A percentile compares a stretch with the other conserved stretches of the same genome.
phyloP scores from a whole-genome alignment of 148 eudicot species.

The Rhododendron ovatum region DNA sequence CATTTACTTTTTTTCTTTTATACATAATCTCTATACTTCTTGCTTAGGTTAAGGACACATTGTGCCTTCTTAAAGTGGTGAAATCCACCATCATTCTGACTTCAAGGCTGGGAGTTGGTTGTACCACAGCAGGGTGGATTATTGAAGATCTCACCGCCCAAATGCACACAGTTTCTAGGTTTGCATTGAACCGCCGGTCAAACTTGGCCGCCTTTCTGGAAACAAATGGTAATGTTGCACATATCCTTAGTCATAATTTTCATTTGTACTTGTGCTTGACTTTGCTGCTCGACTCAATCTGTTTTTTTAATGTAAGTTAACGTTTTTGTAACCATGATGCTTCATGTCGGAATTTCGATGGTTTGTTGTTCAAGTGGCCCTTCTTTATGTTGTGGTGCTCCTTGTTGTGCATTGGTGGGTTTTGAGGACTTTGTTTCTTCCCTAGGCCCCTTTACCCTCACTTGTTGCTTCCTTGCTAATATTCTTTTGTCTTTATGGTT shows the following conservation, averaged over 20 bases:
- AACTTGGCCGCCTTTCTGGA: conserved; percentile 85
- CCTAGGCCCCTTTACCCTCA: not conserved
- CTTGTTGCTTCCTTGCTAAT: not conserved
- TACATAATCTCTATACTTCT: conserved; percentile 7
- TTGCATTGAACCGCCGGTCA: conserved; percentile 85
- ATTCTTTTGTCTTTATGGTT: not conserved
- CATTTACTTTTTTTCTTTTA: not conserved
- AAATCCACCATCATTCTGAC: conserved; percentile 65
- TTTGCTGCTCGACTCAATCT: not conserved
- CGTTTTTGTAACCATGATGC: not conserved
- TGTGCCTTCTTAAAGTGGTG: conserved; percentile 90
- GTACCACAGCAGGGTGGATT: conserved; percentile 80
- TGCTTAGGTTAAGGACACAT: conserved; percentile 79
- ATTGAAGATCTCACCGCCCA: conserved; percentile 92
- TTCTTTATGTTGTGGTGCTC: not conserved
- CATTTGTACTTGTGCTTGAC: not conserved
- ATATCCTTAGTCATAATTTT: not conserved
- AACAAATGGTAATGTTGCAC: conserved; percentile 59
- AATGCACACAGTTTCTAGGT: conserved; percentile 94
- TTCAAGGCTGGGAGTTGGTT: conserved; percentile 79
- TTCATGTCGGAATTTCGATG: not conserved
- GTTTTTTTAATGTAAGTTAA: not conserved
- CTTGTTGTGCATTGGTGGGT: not conserved
- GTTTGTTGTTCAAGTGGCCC: not conserved
- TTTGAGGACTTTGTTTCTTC: not conserved